phyloP scores from a whole-genome alignment of 306 rosid genomes.

The Benincasa hispida region DNA sequence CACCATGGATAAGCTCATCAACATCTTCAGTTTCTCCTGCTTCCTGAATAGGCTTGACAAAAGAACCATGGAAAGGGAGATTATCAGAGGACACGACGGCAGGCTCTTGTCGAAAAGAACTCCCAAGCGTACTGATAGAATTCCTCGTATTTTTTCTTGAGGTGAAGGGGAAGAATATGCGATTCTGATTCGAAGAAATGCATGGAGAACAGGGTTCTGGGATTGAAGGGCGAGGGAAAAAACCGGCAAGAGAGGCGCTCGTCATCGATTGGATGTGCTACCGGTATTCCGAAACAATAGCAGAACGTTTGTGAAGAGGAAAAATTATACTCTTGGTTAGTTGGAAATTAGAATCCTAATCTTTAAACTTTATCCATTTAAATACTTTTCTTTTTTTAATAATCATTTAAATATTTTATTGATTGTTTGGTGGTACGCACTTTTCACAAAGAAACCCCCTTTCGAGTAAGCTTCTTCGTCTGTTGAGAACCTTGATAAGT shows the following conservation, averaged over 20 bases:
- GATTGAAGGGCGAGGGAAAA: background rate
- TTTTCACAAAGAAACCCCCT: too few relatives aligned
- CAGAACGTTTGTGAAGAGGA: too few relatives aligned
- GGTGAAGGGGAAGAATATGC: background rate
- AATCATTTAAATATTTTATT: too few relatives aligned
- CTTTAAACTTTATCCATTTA: too few relatives aligned
- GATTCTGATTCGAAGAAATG: background rate
- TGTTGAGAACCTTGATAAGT: too few relatives aligned
- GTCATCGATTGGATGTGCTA: background rate
- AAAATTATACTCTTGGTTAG: too few relatives aligned
- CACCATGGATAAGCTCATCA: background rate
- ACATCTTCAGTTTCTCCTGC: background rate
- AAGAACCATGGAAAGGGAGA: background rate
- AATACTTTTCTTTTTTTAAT: too few relatives aligned
- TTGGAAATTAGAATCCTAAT: too few relatives aligned
- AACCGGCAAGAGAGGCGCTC: background rate
- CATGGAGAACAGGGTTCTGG: background rate
- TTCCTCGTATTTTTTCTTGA: background rate
- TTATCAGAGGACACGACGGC: background rate
- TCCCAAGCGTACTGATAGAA: background rate
- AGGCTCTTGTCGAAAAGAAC: background rate
- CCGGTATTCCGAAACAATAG: background rate
- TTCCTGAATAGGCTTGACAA: slow-evolving; percentile 1
- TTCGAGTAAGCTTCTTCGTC: too few relatives aligned
- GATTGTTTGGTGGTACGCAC: too few relatives aligned